Base-by-base conservation (phyloP, 441 rosid species). In the Francoa sonchifolia region DNA sequence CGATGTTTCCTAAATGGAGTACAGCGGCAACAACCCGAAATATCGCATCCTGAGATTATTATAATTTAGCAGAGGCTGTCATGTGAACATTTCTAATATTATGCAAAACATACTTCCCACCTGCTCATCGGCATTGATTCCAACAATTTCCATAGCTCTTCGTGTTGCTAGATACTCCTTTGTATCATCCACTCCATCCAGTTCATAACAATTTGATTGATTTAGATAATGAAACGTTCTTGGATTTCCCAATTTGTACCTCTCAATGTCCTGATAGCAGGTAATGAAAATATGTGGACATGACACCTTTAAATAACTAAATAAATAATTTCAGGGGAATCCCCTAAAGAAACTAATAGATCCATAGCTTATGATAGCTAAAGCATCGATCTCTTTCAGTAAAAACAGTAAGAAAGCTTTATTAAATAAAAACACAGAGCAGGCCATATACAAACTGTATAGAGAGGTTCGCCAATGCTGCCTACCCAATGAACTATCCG, bases 21-120 rank as follows among this genome's bases (percentile, higher is more conserved):
- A 90, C 75, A 48, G 94, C 94, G 54, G 98, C 98, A 52, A 90
- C 89, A 59, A 85, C 81, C 15, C 79, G 80, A 50, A 90, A 90
- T 57, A 90, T 74, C 11, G 72, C 94, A 61, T 90, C 93, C 98
- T 90, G 63, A 11, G 19, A 48, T 39, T 40, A 52, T 31, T 48
- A 28, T 38, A 45, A 26, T 31, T 63, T 46, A 58, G 62, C 35
- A 37, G 42, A 54, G 40, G 44, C 31, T 33, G 37, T 54, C 39
- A 23, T 14, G 3, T 13, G 20, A 30, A 42, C 50, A 20, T 37
- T 30, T 35, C 31, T 42, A 35, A 33, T 23, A 19, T 17, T 39
- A 35, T 31, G 39, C 21, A 58, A 49, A n/a, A n/a, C n/a, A n/a
- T n/a, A 54, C 7, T 29, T 25, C 33, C 40, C 59, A 82, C 96